A percentile compares a stretch with the other conserved stretches of the same genome.
Evolutionary conservation across 805 yeast species (phyloP).

Genomic region (Hanseniaspora thailandica): DNA sequence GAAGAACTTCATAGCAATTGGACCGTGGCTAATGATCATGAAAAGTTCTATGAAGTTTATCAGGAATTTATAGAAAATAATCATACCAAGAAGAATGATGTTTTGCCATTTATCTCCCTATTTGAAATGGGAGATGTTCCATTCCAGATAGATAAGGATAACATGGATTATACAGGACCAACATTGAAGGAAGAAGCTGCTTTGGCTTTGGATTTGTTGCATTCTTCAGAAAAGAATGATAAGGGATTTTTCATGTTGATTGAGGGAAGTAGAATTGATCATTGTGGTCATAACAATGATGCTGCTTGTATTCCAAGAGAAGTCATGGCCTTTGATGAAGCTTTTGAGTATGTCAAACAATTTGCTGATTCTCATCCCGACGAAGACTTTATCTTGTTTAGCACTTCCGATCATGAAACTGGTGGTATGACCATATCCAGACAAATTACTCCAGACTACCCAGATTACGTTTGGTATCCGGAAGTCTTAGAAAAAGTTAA

Average conservation of each 20-base stretch:
- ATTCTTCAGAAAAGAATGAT: conserved; percentile 47
- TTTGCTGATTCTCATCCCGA: conserved; percentile 52
- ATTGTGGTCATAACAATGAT: conserved; percentile 88
- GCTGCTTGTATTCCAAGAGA: conserved; percentile 91
- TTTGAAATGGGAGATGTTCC: conserved; percentile 72
- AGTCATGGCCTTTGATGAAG: conserved; percentile 74
- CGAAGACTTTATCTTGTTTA: conserved; percentile 63
- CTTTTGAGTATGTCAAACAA: conserved; percentile 61
- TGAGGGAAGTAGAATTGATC: conserved; percentile 91
- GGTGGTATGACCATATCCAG: conserved; percentile 87
- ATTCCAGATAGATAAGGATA: conserved; percentile 66
- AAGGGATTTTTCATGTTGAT: conserved; percentile 76
- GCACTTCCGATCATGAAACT: conserved; percentile 91
- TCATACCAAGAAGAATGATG: conserved; percentile 44
- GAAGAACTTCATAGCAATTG: conserved; percentile 40
- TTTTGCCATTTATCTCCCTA: conserved; percentile 65
- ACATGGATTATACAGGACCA: conserved; percentile 41
- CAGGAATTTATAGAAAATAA: conserved; percentile 34
- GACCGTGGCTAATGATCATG: conserved; percentile 43
- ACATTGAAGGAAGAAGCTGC: conserved; percentile 66
- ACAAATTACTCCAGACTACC: conserved; percentile 57
- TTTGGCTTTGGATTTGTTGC: conserved; percentile 64
- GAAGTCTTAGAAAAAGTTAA: conserved; percentile 55
- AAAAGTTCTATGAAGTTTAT: conserved; percentile 15
- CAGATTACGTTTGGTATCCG: conserved; percentile 84